Evolutionary conservation across 2,329 filamentous ascomycete species (phyloP).

Genomic region (Plectosphaerella plurivora): DNA sequence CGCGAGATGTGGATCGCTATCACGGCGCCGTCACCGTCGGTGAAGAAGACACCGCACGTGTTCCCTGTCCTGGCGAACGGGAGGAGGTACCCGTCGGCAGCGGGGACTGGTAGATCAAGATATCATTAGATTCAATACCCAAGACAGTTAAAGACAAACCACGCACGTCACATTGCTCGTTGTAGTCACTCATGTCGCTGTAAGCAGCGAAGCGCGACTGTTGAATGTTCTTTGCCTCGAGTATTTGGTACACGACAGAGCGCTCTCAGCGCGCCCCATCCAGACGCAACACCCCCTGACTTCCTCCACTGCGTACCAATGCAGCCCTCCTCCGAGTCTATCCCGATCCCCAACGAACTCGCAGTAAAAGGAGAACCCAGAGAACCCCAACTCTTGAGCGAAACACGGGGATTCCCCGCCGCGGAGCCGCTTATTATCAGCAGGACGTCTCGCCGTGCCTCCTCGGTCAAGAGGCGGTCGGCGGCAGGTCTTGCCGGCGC

Average conservation of each 20-base stretch:
- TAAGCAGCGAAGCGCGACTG: too few relatives aligned
- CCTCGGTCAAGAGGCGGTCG: neutral
- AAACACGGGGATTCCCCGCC: neutral
- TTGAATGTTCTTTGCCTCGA: conserved; percentile 5
- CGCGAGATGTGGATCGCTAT: conserved; percentile 80
- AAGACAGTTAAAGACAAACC: conserved; percentile 1
- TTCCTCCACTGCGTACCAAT: neutral
- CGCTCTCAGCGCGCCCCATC: neutral
- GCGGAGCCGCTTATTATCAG: neutral
- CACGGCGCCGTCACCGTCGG: conserved; percentile 40
- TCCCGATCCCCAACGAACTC: neutral
- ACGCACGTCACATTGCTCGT: neutral
- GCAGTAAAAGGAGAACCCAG: neutral
- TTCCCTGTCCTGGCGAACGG: conserved; percentile 29
- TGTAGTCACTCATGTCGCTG: neutral
- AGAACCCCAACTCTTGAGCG: neutral
- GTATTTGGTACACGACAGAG: conserved; percentile 3
- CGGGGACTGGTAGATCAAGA: conserved; percentile 9
- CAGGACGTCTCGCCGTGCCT: too few relatives aligned
- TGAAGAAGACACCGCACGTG: conserved; percentile 31
- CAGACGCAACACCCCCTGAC: neutral
- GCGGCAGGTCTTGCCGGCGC: neutral
- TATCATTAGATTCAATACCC: conserved; percentile 9
- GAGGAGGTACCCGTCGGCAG: conserved; percentile 11
- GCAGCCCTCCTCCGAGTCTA: neutral